Evolutionary conservation across 2,329 filamentous ascomycete genomes (phyloP).

Genomic region (Pseudogymnoascus verrucosus): DNA sequence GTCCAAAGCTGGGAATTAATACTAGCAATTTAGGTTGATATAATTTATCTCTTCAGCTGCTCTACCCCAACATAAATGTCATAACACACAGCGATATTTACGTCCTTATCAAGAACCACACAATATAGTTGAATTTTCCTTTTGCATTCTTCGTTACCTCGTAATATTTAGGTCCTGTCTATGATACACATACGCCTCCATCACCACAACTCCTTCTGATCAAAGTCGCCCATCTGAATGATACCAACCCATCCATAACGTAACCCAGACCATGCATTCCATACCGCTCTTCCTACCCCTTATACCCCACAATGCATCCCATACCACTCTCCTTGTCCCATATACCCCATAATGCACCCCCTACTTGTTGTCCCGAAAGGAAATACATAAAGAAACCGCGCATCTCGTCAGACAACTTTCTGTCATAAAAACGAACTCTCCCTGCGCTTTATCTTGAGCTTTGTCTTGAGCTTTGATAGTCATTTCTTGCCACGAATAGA

Average conservation of each 20-base stretch:
- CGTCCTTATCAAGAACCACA: not conserved
- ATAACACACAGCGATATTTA: not conserved
- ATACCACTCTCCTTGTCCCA: not conserved
- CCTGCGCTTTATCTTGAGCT: not conserved
- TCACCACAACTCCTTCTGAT: not conserved
- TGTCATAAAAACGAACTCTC: not conserved
- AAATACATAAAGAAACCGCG: not conserved
- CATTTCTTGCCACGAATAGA: not conserved
- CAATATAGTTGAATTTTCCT: not conserved
- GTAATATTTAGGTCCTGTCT: constrained; percentile 13
- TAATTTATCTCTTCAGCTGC: not conserved
- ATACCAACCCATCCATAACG: not conserved
- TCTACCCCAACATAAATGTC: not conserved
- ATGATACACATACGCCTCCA: not conserved
- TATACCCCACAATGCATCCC: not conserved
- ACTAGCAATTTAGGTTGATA: not conserved
- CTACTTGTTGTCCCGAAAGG: not conserved
- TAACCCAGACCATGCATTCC: not conserved
- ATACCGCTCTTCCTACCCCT: not conserved
- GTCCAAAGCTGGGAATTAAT: not conserved
- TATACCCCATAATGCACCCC: constrained; percentile 1
- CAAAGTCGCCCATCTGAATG: not conserved
- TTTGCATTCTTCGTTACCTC: constrained; percentile 4
- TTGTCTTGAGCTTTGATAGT: not conserved
- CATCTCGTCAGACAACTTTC: not conserved